phyloP scores from a whole-genome alignment of 1,139 yeast species.

The Petasospora fabianii region DNA sequence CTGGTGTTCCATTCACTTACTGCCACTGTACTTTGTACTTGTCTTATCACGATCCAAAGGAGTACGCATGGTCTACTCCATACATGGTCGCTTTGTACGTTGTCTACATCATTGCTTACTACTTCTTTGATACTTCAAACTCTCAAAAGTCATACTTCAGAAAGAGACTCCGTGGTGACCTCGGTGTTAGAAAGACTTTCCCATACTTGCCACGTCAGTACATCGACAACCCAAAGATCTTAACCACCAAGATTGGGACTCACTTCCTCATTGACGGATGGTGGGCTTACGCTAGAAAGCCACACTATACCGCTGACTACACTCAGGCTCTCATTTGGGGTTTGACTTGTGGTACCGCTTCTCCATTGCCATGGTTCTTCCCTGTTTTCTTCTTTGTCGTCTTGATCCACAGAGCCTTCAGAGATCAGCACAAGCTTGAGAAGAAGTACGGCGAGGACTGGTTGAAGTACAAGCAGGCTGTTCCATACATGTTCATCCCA shows the following conservation, averaged over 20 bases:
- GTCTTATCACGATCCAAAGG: constrained; percentile 77
- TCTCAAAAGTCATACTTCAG: constrained; percentile 95
- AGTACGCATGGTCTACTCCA: constrained; percentile 64
- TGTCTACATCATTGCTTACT: constrained; percentile 66
- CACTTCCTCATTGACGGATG: constrained; percentile 88
- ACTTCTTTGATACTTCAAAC: constrained; percentile 91
- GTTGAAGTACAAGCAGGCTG: constrained; percentile 78
- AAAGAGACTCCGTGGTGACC: constrained; percentile 80
- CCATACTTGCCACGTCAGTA: constrained; percentile 88
- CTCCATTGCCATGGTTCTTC: constrained; percentile 95
- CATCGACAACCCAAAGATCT: constrained; percentile 76
- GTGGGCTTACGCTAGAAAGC: constrained; percentile 88
- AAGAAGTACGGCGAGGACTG: constrained; percentile 92
- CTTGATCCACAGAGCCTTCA: constrained; percentile 78
- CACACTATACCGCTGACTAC: constrained; percentile 94
- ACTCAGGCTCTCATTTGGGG: constrained; percentile 90
- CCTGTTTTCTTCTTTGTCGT: constrained; percentile 87
- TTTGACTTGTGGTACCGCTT: constrained; percentile 77
- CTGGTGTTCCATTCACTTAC: constrained; percentile 98
- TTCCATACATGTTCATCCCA: constrained; percentile 93
- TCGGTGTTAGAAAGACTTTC: constrained; percentile 73
- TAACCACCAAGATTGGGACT: constrained; percentile 82
- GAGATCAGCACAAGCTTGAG: constrained; percentile 83
- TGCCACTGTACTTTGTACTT: constrained; percentile 87
- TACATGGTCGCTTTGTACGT: constrained; percentile 58